These are phyloP conservation scores for Aspergillus hancockii DNA, from an alignment of 495 filamentous ascomycete genomes.

Conservation along the genomic window DNA sequence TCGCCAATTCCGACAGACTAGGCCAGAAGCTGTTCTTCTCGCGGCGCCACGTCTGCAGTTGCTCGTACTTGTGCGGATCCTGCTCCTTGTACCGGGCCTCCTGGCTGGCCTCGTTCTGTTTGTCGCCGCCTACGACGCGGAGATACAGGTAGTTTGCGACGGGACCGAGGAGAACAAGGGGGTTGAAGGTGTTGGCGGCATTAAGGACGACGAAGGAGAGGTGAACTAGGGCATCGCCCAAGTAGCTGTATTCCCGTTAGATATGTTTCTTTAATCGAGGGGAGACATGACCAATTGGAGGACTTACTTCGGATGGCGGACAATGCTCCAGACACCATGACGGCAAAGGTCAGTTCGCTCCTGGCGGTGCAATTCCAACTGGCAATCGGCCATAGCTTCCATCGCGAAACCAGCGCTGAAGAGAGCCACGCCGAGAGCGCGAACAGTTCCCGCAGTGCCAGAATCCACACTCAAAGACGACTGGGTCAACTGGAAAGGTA, in stretches of 20 bases:
- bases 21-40: constrained; percentile 63
- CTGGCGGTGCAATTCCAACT: constrained; percentile 43
- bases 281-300: neutral
- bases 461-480: constrained; percentile 11
- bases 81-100: constrained; percentile 47
- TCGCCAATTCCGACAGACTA: constrained; percentile 41
- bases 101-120: constrained; percentile 52
- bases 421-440: constrained; percentile 52
- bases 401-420: constrained; percentile 55
- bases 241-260: constrained; percentile 42
- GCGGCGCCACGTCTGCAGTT: constrained; percentile 48
- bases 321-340: constrained; percentile 60
- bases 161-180: constrained; percentile 53
- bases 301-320: constrained; percentile 61
- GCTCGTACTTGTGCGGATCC: constrained; percentile 48
- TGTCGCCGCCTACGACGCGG: constrained; percentile 55
- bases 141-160: constrained; percentile 60
- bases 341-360: constrained; percentile 40
- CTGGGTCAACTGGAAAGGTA: constrained; percentile 44
- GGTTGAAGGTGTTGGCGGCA: constrained; percentile 51
- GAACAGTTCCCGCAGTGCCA: constrained; percentile 22
- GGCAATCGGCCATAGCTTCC: constrained; percentile 55
- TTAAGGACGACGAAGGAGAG: constrained; percentile 40
- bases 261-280: neutral
- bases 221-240: constrained; percentile 58